Conservation (phyloP, 2,329 filamentous ascomycete genomes). For the Arthroderma sp. region DNA sequence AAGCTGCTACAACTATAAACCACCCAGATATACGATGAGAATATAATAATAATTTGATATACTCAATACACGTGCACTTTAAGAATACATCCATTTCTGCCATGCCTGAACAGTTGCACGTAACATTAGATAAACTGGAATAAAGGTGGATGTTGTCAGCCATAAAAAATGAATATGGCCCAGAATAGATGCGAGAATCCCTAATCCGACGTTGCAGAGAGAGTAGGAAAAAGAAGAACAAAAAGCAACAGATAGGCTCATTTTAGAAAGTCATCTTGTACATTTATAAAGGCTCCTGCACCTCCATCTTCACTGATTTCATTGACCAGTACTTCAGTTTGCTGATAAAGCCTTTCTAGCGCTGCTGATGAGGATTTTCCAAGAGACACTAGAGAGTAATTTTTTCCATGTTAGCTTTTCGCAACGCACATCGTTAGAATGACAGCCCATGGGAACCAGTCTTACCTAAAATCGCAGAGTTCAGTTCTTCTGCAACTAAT, state of each 20-base stretch:
- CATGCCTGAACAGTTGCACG: too few relatives aligned
- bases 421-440: slow-evolving; percentile 2
- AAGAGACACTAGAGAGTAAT: slow-evolving; percentile 54
- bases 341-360: slow-evolving; percentile 70
- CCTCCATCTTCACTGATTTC: slow-evolving; percentile 68
- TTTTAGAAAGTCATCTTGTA: slow-evolving; percentile 42
- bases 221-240: too few relatives aligned
- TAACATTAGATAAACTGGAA: too few relatives aligned
- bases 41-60: too few relatives aligned
- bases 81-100: too few relatives aligned
- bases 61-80: too few relatives aligned
- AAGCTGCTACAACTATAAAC: too few relatives aligned
- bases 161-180: slow-evolving; percentile 38
- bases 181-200: too few relatives aligned
- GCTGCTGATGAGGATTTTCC: slow-evolving; percentile 81
- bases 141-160: too few relatives aligned
- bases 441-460: slow-evolving; percentile 15
- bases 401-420: slow-evolving; percentile 10
- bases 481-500: slow-evolving; percentile 80
- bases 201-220: too few relatives aligned
- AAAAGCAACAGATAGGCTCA: slow-evolving; percentile 26
- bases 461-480: slow-evolving; percentile 80
- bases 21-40: too few relatives aligned
- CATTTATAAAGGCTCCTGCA: slow-evolving; percentile 68
- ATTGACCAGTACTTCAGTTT: slow-evolving; percentile 75